Conservation (phyloP, 495 filamentous ascomycete genomes). For the Lophiostoma macrostomum region DNA sequence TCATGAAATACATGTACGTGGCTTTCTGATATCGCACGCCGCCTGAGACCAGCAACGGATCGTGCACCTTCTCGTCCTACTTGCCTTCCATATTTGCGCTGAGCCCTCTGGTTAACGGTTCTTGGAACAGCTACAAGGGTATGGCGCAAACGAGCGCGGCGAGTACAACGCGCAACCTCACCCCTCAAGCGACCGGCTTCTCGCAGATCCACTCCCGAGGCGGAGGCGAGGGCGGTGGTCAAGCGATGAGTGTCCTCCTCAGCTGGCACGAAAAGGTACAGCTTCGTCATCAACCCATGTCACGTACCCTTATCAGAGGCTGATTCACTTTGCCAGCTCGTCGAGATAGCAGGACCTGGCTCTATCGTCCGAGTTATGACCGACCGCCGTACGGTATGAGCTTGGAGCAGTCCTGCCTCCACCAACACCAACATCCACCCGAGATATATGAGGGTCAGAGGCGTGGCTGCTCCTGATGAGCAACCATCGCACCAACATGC, state of each 20-base stretch:
- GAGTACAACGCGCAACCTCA: conserved; percentile 45
- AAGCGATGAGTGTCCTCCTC: conserved; percentile 87
- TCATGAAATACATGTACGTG: conserved; percentile 78
- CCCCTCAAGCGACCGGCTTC: conserved; percentile 82
- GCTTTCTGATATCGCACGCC: too few relatives aligned
- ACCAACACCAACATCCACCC: not conserved
- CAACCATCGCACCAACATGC: not conserved
- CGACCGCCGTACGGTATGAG: conserved; percentile 86
- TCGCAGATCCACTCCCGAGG: conserved; percentile 72
- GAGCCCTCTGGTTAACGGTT: conserved; percentile 11
- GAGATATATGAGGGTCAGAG: not conserved
- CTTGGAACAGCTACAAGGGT: conserved; percentile 67
- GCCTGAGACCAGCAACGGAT: too few relatives aligned
- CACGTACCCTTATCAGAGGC: conserved; percentile 10
- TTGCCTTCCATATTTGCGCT: not conserved
- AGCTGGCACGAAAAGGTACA: conserved; percentile 88
- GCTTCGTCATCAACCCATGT: not conserved
- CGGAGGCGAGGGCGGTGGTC: conserved; percentile 71
- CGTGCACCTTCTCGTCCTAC: conserved; percentile 9
- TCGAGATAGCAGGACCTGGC: conserved; percentile 82
- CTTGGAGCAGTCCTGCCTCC: conserved; percentile 34
- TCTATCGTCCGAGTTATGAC: conserved; percentile 89
- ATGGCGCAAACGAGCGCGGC: conserved; percentile 52
- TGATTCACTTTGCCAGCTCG: conserved; percentile 48
- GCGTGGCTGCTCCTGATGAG: not conserved